Percentiles rank a stretch among this genome's conserved stretches.
Conservation (phyloP, 129 eudicot genomes). For the Rutidosis leptorrhynchoides region DNA sequence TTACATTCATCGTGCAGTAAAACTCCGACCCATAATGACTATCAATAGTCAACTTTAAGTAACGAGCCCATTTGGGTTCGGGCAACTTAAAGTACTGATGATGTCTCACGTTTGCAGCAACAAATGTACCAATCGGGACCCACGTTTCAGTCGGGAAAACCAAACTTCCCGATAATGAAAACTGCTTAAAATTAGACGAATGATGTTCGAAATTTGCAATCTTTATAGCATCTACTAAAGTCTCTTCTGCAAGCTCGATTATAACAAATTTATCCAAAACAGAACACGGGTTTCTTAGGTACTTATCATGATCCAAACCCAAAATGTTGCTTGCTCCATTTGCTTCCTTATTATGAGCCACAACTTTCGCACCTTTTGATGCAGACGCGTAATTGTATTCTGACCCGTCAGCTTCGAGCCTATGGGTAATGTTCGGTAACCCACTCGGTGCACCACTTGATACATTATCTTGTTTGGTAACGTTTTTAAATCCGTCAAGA, state of each 20-base stretch:
- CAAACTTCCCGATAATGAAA: slow-evolving; percentile 78
- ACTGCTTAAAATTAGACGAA: slow-evolving; percentile 79
- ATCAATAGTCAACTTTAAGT: slow-evolving; percentile 62
- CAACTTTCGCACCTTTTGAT: slow-evolving; percentile 88
- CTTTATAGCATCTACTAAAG: slow-evolving; percentile 79
- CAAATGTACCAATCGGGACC: slow-evolving; percentile 65
- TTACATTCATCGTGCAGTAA: slow-evolving; percentile 73
- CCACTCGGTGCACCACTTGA: slow-evolving; percentile 35
- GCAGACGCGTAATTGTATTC: slow-evolving; percentile 84
- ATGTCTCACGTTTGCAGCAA: slow-evolving; percentile 85
- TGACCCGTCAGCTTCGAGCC: slow-evolving; percentile 94
- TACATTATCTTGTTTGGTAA: slow-evolving; percentile 36
- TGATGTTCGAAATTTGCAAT: slow-evolving; percentile 93
- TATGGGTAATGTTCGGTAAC: slow-evolving; percentile 68
- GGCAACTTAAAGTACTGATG: slow-evolving; percentile 69
- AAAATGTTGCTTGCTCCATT: slow-evolving; percentile 85
- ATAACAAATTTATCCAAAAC: slow-evolving; percentile 68
- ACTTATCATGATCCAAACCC: slow-evolving; percentile 82
- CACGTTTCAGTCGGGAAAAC: slow-evolving; percentile 72
- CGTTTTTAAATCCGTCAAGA: slow-evolving; percentile 52
- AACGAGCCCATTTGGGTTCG: slow-evolving; percentile 86
- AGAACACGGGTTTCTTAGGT: slow-evolving; percentile 92
- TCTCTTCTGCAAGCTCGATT: slow-evolving; percentile 86
- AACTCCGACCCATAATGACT: slow-evolving; percentile 95
- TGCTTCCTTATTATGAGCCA: slow-evolving; percentile 82